phyloP scores from a whole-genome alignment of 1,284 basidiomycete genomes.

The Entoloma clypeatum region DNA sequence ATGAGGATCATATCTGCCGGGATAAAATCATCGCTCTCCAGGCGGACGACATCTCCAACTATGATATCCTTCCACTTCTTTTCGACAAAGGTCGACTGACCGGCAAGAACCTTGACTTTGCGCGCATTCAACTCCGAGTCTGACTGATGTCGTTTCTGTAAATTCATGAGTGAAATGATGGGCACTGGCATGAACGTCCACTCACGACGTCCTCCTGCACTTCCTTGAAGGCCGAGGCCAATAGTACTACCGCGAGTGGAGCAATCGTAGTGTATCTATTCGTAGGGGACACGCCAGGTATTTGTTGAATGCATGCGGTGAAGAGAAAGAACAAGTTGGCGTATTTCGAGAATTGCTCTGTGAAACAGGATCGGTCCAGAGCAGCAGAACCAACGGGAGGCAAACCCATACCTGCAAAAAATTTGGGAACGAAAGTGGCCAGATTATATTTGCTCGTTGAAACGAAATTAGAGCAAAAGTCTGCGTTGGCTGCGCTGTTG shows the following conservation, averaged over 20 bases:
- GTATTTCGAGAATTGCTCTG: slow-evolving; percentile 98
- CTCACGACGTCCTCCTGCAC: slow-evolving; percentile 86
- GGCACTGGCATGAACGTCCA: neutral
- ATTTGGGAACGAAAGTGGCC: slow-evolving; percentile 89
- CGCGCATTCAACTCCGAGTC: slow-evolving; percentile 92
- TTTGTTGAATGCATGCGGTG: slow-evolving; percentile 97
- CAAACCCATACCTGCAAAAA: slow-evolving; percentile 74
- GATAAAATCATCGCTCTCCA: slow-evolving; percentile 93
- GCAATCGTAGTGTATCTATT: slow-evolving; percentile 95
- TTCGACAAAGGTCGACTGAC: slow-evolving; percentile 63
- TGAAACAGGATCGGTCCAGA: slow-evolving; percentile 3
- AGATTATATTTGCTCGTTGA: slow-evolving; percentile 96
- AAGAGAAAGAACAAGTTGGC: slow-evolving; percentile 99
- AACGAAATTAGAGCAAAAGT: slow-evolving; percentile 82
- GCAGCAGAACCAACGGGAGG: slow-evolving; percentile 10
- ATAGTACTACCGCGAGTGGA: slow-evolving; percentile 84
- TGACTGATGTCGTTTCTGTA: slow-evolving; percentile 91
- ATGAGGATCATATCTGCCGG: slow-evolving; percentile 92
- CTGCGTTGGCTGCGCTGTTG: slow-evolving; percentile 64
- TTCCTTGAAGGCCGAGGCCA: slow-evolving; percentile 97
- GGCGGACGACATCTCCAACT: slow-evolving; percentile 90
- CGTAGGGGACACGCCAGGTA: slow-evolving; percentile 96
- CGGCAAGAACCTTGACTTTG: slow-evolving; percentile 71
- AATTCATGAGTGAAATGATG: slow-evolving; percentile 11
- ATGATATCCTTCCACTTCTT: slow-evolving; percentile 87